Evolutionary conservation across 441 rosid genomes (phyloP).

Genomic region (Geranium incanum): DNA sequence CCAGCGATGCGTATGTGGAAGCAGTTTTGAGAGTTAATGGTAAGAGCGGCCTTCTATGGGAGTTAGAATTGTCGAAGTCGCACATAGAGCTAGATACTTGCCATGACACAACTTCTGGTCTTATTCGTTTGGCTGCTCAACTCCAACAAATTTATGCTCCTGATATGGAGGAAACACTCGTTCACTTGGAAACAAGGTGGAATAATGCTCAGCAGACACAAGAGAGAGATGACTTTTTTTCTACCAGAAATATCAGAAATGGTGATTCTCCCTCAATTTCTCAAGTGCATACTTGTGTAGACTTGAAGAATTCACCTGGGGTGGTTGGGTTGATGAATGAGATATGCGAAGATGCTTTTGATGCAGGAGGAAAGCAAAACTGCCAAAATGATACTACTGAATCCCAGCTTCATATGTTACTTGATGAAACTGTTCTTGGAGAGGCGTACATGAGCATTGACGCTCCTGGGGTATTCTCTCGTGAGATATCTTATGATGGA

Average conservation of each 20-base stretch:
- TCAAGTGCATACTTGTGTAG: conserved; percentile 32
- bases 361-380: conserved; percentile 37
- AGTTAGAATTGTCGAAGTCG: conserved; percentile 68
- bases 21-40: conserved; percentile 55
- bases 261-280: conserved; percentile 37
- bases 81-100: conserved; percentile 70
- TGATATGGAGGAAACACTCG: conserved; percentile 79
- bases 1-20: conserved; percentile 60
- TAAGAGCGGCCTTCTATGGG: conserved; percentile 61
- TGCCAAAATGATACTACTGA: conserved; percentile 37
- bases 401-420: conserved; percentile 29
- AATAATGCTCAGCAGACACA: conserved; percentile 52
- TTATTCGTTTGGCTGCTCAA: conserved; percentile 70
- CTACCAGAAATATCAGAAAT: conserved; percentile 21
- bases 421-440: conserved; percentile 38
- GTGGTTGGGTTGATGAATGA: conserved; percentile 65
- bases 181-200: conserved; percentile 88
- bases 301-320: conserved; percentile 28
- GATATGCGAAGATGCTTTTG: conserved; percentile 75
- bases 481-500: conserved; percentile 36
- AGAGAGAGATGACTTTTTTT: conserved; percentile 33
- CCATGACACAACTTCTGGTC: conserved; percentile 73
- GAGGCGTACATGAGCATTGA: conserved; percentile 35
- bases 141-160: conserved; percentile 87
- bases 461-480: conserved; percentile 32